A percentile compares a stretch with the other conserved stretches of the same genome.
phyloP scores from a whole-genome alignment of 495 filamentous ascomycete species.

The Cenococcum geophilum region DNA sequence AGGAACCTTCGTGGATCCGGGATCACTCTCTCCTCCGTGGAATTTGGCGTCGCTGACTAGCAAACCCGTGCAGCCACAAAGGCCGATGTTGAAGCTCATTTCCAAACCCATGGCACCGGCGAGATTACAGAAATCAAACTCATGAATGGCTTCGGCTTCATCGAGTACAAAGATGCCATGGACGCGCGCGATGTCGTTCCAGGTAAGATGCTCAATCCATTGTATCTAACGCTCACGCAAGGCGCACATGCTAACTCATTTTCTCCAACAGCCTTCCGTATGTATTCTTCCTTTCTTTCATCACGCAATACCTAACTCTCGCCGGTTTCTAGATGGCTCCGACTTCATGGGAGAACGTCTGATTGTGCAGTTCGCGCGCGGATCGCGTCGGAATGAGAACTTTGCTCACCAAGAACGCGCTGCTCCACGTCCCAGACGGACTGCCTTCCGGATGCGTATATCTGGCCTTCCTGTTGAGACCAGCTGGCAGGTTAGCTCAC shows the following conservation, averaged over 20 bases:
- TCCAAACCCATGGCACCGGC: slow-evolving; percentile 88
- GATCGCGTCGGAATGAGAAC: slow-evolving; percentile 78
- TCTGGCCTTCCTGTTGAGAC: slow-evolving; percentile 95
- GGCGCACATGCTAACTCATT: slow-evolving; percentile 14
- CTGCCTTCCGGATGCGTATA: slow-evolving; percentile 92
- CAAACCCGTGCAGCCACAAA: slow-evolving; percentile 68
- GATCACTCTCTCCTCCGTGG: slow-evolving; percentile 9
- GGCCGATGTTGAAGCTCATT: slow-evolving; percentile 92
- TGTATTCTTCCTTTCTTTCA: slow-evolving; percentile 25
- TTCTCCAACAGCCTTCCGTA: slow-evolving; percentile 49
- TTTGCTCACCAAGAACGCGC: slow-evolving; percentile 67
- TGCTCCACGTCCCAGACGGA: slow-evolving; percentile 87
- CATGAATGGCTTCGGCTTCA: slow-evolving; percentile 99
- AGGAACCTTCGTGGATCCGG: slow-evolving; percentile 13
- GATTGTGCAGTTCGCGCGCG: slow-evolving; percentile 95
- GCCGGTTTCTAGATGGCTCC: slow-evolving; percentile 67
- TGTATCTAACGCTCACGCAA: neutral
- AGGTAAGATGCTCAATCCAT: slow-evolving; percentile 52
- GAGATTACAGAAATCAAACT: slow-evolving; percentile 98
- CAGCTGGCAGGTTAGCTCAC: slow-evolving; percentile 98
- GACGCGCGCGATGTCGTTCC: slow-evolving; percentile 97
- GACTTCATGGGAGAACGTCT: slow-evolving; percentile 96
- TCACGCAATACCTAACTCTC: slow-evolving; percentile 6
- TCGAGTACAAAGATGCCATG: slow-evolving; percentile 96
- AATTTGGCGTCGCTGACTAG: slow-evolving; percentile 34